These are phyloP conservation scores for Pichia thaimueangensis DNA, from an alignment of 805 yeast genomes.

Conservation along the genomic window DNA sequence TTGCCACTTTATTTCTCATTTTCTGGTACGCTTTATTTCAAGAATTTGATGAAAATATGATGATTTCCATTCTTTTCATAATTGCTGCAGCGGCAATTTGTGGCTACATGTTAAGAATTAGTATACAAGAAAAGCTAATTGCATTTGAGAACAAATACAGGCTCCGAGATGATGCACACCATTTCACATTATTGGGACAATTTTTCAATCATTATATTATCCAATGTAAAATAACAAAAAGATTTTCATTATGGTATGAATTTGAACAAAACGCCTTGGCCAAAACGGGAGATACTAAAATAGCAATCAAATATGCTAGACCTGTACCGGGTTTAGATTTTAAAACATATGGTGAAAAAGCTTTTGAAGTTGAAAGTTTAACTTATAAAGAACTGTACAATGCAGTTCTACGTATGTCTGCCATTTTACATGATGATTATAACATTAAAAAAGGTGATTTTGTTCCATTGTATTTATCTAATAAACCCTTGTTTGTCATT, in stretches of 20 bases:
- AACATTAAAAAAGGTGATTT: conserved; percentile 61
- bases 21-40: too few relatives aligned
- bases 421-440: conserved; percentile 54
- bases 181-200: conserved; percentile 39
- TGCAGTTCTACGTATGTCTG: conserved; percentile 58
- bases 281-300: conserved; percentile 37
- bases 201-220: conserved; percentile 37
- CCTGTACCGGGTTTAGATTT: conserved; percentile 34
- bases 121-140: not conserved
- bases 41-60: too few relatives aligned
- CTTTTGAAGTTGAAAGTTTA: conserved; percentile 53
- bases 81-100: too few relatives aligned
- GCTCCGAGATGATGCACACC: conserved; percentile 45
- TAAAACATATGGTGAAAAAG: conserved; percentile 38
- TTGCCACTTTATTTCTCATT: too few relatives aligned
- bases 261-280: conserved; percentile 50
- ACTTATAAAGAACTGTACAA: conserved; percentile 68
- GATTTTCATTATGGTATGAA: conserved; percentile 61
- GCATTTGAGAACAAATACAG: conserved; percentile 37
- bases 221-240: conserved; percentile 29
- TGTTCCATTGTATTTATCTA: conserved; percentile 70
- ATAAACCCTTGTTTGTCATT: conserved; percentile 75
- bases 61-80: too few relatives aligned
- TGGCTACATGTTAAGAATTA: too few relatives aligned
- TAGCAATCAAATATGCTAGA: conserved; percentile 61